Percentiles rank a stretch among this genome's conserved stretches.
Evolutionary conservation across 2,329 filamentous ascomycete genomes (phyloP).

Genomic region (Albophoma yamanashiensis): DNA sequence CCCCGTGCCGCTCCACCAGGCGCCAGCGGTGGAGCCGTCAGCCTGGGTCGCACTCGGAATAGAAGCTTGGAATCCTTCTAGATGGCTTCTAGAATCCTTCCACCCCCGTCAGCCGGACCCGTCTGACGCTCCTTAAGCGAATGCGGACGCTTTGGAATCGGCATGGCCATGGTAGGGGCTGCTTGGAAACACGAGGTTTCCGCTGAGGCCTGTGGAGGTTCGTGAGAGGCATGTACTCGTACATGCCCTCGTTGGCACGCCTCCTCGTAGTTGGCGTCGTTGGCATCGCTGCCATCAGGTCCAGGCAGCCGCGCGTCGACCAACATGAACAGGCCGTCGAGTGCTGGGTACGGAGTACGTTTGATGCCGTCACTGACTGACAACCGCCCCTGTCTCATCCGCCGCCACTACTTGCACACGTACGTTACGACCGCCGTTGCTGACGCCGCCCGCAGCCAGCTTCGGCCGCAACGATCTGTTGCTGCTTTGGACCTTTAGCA

Average conservation of each 20-base stretch:
- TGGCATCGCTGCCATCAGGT: not conserved
- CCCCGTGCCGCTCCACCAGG: not conserved
- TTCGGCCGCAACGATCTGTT: not conserved
- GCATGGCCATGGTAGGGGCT: no score
- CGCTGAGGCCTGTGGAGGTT: no score
- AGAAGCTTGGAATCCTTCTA: not conserved
- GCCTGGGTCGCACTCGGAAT: not conserved
- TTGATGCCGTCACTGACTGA: not conserved
- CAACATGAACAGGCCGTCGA: not conserved
- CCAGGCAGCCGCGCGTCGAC: not conserved
- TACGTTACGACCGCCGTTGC: not conserved
- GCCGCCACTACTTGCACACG: not conserved
- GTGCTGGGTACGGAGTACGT: no score
- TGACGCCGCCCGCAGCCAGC: not conserved
- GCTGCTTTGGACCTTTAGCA: not conserved
- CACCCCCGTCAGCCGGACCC: not conserved
- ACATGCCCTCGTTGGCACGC: not conserved
- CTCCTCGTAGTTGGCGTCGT: not conserved
- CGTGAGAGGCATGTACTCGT: no score
- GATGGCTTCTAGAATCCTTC: not conserved
- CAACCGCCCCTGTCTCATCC: not conserved
- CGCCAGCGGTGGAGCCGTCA: not conserved
- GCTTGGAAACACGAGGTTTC: no score
- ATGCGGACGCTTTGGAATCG: no score
- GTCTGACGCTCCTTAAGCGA: not conserved